Evolutionary conservation across 768 basidiomycete genomes (phyloP).

Genomic region (Mycena venus): DNA sequence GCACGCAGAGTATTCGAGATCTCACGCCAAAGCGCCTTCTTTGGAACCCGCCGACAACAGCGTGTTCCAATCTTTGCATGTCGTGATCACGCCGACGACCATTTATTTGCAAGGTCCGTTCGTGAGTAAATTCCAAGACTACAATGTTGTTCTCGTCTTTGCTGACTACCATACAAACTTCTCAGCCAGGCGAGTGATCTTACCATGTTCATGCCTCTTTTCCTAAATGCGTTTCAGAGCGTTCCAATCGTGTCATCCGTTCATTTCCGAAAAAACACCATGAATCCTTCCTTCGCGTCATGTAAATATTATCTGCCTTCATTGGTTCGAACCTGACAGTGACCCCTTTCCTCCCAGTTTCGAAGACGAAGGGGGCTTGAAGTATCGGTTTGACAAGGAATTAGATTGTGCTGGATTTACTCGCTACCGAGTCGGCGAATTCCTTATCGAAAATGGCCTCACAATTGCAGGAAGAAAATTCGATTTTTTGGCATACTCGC

Average conservation of each 20-base stretch:
- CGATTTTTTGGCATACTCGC: constrained; percentile 78
- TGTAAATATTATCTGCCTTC: background rate
- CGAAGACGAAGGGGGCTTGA: constrained; percentile 68
- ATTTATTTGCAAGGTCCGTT: constrained; percentile 66
- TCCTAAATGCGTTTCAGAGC: constrained; percentile 52
- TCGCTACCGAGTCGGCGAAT: constrained; percentile 57
- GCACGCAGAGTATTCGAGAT: constrained; percentile 40
- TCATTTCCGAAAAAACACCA: constrained; percentile 59
- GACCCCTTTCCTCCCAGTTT: constrained; percentile 53
- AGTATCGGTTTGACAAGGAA: constrained; percentile 69
- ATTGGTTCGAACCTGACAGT: background rate
- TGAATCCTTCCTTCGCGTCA: constrained; percentile 74
- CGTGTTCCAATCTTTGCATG: constrained; percentile 60
- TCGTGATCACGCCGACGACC: constrained; percentile 67
- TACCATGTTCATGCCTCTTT: too few species aligned
- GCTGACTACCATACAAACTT: background rate
- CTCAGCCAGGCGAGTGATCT: constrained; percentile 13
- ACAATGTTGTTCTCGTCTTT: background rate
- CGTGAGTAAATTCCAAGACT: background rate
- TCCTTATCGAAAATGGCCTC: constrained; percentile 61
- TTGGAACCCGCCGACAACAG: constrained; percentile 48
- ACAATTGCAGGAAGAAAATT: constrained; percentile 68
- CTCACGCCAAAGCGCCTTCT: constrained; percentile 36
- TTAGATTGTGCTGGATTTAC: constrained; percentile 67
- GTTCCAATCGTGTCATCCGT: constrained; percentile 74